Base-by-base conservation (phyloP, 2,329 filamentous ascomycete genomes). In the Leptographium lundbergii region DNA sequence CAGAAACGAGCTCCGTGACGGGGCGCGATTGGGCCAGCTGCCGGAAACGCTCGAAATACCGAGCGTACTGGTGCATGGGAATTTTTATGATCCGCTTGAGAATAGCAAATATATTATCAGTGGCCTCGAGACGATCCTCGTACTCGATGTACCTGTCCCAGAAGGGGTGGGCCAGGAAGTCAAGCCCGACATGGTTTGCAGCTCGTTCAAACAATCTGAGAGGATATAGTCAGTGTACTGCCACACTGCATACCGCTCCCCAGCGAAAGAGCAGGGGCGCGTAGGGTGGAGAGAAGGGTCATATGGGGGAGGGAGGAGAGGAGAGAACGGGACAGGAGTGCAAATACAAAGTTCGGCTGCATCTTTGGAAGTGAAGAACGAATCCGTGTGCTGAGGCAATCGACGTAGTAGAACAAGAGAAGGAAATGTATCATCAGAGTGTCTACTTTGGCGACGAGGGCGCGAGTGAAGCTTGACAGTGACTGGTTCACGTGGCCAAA, bases 121-220 rank as follows among this genome's bases (percentile, higher is more conserved):
- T 82, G 0, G 87, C 84, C 67, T 96, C 91, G 62, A 92, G 79
- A 1, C 91, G 87, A 70, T 96, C 91, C 70, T 97, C 94, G 67
- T 95, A 97, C 70, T 97, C 94, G 63, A 99, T 84, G 69, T 96
- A 99, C 74, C 96, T 97, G 72, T 99, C 94, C 94, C 94, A 99
- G 75, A 99, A 96, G 1, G 91, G 91, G 69, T 96, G 91, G 2
- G 91, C 87, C 34, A 96, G 79, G 69, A 96, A 99, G 73, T 99
- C 94, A 22, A 97, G 80, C 19, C 94, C 94, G 48, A 96, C 91
- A 66, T 82, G 86, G 34, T 81, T 81, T 32, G 90, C 88, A 63
- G 88, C 94, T 65, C 94, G 88, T 71, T 99, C 92, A 69, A 97
- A 97, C 10, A 97, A 81, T 66, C 94, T 99, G 70, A n/a, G 19